Evolutionary conservation across 192 early-diverging fungal genomes (phyloP).

Genomic region (Fimicolochytrium jonesii): DNA sequence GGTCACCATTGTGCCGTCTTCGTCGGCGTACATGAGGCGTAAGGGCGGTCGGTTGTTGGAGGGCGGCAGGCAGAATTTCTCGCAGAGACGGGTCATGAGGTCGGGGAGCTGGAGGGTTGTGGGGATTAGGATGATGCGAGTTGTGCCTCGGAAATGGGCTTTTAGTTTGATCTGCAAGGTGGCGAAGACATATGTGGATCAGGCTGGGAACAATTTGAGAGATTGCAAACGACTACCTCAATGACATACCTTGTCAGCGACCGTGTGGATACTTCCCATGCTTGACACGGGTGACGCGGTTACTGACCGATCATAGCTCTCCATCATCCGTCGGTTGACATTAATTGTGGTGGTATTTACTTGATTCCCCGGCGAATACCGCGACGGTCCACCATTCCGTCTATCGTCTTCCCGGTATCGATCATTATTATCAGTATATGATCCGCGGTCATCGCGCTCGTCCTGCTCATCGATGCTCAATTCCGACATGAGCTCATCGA

Average conservation of each 20-base stretch:
- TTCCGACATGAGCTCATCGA: conserved; percentile 13
- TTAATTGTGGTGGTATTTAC: no score
- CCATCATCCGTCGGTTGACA: no score
- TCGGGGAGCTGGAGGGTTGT: conserved; percentile 47
- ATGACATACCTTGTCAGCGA: conserved; percentile 5
- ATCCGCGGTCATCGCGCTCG: not conserved
- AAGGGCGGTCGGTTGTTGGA: conserved; percentile 23
- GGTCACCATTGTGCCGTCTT: conserved; percentile 76
- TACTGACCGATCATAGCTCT: no score
- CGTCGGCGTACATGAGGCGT: conserved; percentile 79
- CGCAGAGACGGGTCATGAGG: conserved; percentile 46
- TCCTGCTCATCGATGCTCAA: not conserved
- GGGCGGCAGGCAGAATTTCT: conserved; percentile 54
- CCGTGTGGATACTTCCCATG: not conserved
- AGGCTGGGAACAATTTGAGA: not conserved
- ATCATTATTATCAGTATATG: no score
- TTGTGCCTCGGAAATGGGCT: conserved; percentile 59
- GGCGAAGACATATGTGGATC: not conserved
- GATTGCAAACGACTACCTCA: no score
- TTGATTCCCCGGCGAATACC: no score
- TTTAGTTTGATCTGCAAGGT: conserved; percentile 51
- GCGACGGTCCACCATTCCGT: no score
- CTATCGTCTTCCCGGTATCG: no score
- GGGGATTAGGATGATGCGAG: conserved; percentile 58
- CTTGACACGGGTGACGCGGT: no score